A percentile compares a stretch with the other conserved stretches of the same genome.
These are phyloP conservation scores for Paraphoma chrysanthemicola DNA, from an alignment of 2,329 filamentous ascomycete species.

Conservation along the genomic window DNA sequence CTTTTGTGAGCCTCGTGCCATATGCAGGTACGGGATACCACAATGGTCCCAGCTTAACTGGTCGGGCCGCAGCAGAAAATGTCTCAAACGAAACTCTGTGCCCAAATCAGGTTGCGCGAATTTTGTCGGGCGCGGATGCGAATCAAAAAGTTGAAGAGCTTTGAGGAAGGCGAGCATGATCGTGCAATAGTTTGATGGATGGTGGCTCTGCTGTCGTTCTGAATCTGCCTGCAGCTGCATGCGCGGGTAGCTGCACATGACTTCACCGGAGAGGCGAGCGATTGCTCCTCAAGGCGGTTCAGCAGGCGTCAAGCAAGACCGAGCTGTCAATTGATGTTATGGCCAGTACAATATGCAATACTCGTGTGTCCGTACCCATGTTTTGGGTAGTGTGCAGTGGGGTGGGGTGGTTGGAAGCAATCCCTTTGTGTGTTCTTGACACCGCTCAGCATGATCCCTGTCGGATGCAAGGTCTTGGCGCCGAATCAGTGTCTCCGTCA, in stretches of 20 bases:
- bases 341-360: too few species aligned
- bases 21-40: conserved; percentile 6
- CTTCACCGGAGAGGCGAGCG: too few species aligned
- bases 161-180: background rate
- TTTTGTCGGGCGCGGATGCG: conserved; percentile 12
- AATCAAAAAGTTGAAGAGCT: background rate
- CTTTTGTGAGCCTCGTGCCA: conserved; percentile 5
- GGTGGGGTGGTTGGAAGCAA: background rate
- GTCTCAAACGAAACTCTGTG: conserved; percentile 5
- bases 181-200: background rate
- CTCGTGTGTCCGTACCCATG: too few species aligned
- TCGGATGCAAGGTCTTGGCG: conserved; percentile 11
- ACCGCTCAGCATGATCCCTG: conserved; percentile 4
- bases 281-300: too few species aligned
- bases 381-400: too few species aligned
- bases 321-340: too few species aligned
- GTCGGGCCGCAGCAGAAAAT: conserved; percentile 17
- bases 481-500: conserved; percentile 3
- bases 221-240: too few species aligned
- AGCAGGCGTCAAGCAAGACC: too few species aligned
- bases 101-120: conserved; percentile 1
- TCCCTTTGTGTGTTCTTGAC: conserved; percentile 4
- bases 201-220: background rate
- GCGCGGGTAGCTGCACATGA: too few species aligned
- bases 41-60: background rate